Evolutionary conservation across 2,329 filamentous ascomycete species (phyloP), one percentile per base, ranked within the genome.

Genomic region (Fusarium mundagurra): DNA sequence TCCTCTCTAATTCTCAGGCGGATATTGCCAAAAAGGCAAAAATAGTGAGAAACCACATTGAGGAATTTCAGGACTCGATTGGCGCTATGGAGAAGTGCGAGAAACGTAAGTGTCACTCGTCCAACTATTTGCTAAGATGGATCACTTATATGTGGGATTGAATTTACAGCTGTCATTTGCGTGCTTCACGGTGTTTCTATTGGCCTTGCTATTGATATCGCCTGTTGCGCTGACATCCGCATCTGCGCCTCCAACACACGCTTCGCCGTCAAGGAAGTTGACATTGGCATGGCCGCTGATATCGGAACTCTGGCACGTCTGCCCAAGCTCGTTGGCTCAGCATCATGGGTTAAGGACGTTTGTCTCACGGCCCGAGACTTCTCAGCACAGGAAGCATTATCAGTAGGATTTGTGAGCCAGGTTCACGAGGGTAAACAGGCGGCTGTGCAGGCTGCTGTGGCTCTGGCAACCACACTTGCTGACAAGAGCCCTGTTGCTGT

Each of bases 401-500:
- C 86, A n/a, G 88, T 91, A 3, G 93, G 93, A 2, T 91, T 94
- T 64, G 92, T 95, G 51, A 92, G 89, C 79, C 86, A 86, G 48
- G 91, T 95, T 34, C 86, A 88, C 64, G 87, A 88, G 51, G 86
- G 84, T 67, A 94, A 96, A 84, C 86, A 85, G 24, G 88, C 87
- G 48, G 89, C 92, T 5, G 80, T 97, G 31, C 83, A 84, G 45
- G 88, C 88, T 43, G 94, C 88, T 0, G 54, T 95, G 69, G 86
- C 89, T 71, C 79, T 93, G 78, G 94, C 92, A 2, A 83, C 79
- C 17, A 77, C 91, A 78, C 89, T 98, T 67, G 93, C 93, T 34
- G 85, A 82, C 24, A 98, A 98, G 88, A 96, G 93, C 79, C 96
- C 96, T 0, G 91, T 98, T 29, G 95, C 94, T 4, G 93, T 96